Percentiles rank a stretch among this genome's conserved stretches.
Conservation (phyloP, 2,329 filamentous ascomycete genomes). For the Colletotrichum liaoningense region DNA sequence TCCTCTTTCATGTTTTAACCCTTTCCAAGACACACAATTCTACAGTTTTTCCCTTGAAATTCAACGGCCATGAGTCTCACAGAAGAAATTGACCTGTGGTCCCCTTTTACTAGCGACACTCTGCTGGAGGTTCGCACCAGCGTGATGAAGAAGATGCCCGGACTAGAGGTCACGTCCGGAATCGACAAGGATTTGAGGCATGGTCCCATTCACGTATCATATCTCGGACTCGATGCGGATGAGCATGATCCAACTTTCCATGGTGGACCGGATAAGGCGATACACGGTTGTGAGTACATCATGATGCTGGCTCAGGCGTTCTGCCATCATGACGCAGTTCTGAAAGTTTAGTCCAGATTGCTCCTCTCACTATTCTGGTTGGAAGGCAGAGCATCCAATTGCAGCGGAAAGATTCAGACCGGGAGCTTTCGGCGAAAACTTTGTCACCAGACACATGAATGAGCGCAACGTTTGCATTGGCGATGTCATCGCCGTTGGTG, state of each 20-base stretch:
- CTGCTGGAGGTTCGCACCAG: slow-evolving; percentile 69
- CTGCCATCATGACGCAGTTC: not conserved
- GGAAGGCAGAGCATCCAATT: slow-evolving; percentile 64
- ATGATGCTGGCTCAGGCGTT: not conserved
- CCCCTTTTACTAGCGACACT: slow-evolving; percentile 58
- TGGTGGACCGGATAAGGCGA: slow-evolving; percentile 72
- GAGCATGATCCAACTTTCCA: slow-evolving; percentile 73
- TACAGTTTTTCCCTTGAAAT: not conserved
- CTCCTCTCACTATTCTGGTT: slow-evolving; percentile 66
- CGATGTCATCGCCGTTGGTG: slow-evolving; percentile 65
- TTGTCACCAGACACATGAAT: slow-evolving; percentile 68
- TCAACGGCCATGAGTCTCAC: slow-evolving; percentile 26
- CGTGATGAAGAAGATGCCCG: slow-evolving; percentile 65
- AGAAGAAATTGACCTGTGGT: slow-evolving; percentile 49
- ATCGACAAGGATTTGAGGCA: slow-evolving; percentile 64
- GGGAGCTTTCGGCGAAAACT: slow-evolving; percentile 74
- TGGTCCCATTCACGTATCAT: slow-evolving; percentile 57
- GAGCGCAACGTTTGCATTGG: slow-evolving; percentile 75
- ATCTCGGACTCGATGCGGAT: slow-evolving; percentile 66
- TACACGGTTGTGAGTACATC: slow-evolving; percentile 64
- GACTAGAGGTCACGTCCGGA: slow-evolving; percentile 62
- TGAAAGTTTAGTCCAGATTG: slow-evolving; percentile 59
- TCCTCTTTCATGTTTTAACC: not conserved
- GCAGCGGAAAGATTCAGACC: slow-evolving; percentile 63
- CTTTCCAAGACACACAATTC: not conserved